Evolutionary conservation across 192 early-diverging fungal genomes (phyloP).

Genomic region (Coemansia sp.): DNA sequence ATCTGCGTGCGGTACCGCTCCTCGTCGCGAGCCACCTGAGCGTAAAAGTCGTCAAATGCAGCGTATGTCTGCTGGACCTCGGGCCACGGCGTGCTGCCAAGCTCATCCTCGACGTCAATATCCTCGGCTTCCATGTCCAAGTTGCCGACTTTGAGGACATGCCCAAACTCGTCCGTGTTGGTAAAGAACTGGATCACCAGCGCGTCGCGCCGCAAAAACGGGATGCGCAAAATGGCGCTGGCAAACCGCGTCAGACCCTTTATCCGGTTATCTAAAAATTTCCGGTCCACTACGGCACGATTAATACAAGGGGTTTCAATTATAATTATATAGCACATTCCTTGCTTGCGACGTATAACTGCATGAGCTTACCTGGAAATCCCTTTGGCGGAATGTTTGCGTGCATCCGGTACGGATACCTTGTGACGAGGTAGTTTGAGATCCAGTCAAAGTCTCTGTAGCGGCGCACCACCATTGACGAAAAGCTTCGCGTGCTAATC

Average conservation of each 20-base stretch:
- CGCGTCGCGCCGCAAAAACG: constrained; percentile 50
- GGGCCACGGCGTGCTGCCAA: constrained; percentile 26
- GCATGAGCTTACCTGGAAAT: constrained; percentile 64
- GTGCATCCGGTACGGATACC: constrained; percentile 80
- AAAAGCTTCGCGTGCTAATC: constrained; percentile 66
- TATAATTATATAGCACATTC: not conserved
- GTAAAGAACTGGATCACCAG: constrained; percentile 54
- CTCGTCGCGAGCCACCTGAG: constrained; percentile 43
- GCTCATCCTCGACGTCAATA: constrained; percentile 43
- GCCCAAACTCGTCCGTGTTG: constrained; percentile 54
- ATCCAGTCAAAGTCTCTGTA: constrained; percentile 94
- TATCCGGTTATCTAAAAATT: constrained; percentile 59
- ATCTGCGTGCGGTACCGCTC: constrained; percentile 54
- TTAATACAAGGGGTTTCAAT: constrained; percentile 15
- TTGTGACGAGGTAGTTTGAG: constrained; percentile 68
- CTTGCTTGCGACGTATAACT: not conserved
- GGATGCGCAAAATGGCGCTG: constrained; percentile 49
- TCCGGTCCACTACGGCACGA: constrained; percentile 52
- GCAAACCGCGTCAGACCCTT: constrained; percentile 54
- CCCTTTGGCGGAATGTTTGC: constrained; percentile 88
- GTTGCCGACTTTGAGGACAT: constrained; percentile 49
- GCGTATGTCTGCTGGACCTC: constrained; percentile 39
- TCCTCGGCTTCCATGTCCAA: constrained; percentile 50
- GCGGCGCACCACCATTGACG: constrained; percentile 66
- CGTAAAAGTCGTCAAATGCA: constrained; percentile 49